phyloP scores from a whole-genome alignment of 441 rosid genomes.

The Jatropha multifida region DNA sequence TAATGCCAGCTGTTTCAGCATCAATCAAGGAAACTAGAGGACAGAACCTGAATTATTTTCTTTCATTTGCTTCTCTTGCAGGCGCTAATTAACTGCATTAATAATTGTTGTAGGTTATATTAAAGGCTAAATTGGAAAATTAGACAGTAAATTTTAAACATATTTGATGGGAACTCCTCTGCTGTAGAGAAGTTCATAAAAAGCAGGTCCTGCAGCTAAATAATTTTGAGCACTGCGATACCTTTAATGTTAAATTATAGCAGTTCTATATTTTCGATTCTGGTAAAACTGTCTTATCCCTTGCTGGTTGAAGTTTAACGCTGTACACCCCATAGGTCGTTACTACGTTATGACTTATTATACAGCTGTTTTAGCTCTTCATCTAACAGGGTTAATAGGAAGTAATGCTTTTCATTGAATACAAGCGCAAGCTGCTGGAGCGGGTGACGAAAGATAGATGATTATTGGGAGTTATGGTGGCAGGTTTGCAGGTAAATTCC shows the following conservation, averaged over 20 bases:
- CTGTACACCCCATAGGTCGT: too few species aligned
- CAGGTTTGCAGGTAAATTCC: slow-evolving; percentile 2
- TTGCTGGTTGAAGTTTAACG: not conserved
- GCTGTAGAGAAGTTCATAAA: not conserved
- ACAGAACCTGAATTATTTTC: not conserved
- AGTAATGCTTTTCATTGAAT: not conserved
- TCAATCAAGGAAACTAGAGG: not conserved
- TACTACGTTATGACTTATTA: too few species aligned
- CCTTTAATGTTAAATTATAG: not conserved
- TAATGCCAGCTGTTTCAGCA: slow-evolving; percentile 9
- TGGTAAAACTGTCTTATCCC: not conserved
- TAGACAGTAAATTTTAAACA: not conserved
- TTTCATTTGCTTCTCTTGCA: not conserved
- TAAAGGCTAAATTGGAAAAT: not conserved
- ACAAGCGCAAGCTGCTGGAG: not conserved
- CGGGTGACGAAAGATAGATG: not conserved
- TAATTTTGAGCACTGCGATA: too few species aligned
- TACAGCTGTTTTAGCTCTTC: not conserved
- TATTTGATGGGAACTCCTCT: not conserved
- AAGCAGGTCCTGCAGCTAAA: not conserved
- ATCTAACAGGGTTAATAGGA: not conserved
- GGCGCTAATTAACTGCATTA: not conserved
- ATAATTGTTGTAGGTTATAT: not conserved
- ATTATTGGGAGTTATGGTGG: slow-evolving; percentile 4
- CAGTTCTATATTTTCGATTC: not conserved